phyloP scores from a whole-genome alignment of 2,329 filamentous ascomycete genomes.

The Podosphaera xanthii region DNA sequence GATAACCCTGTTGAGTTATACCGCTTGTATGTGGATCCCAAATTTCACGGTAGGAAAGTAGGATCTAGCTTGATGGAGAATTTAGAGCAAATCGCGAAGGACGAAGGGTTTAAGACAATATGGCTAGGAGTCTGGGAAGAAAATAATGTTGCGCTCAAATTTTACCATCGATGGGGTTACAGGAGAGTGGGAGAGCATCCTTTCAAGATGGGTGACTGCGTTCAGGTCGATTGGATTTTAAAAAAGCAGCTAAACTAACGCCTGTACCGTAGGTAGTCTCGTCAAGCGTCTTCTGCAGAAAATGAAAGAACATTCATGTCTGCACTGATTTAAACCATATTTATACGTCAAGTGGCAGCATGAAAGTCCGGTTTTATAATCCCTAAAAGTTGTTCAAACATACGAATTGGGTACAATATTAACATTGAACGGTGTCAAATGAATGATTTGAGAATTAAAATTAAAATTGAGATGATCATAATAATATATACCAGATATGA shows the following conservation, averaged over 20 bases:
- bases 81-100: constrained; percentile 17
- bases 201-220: constrained; percentile 20
- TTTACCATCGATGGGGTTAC: constrained; percentile 22
- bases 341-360: no score
- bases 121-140: constrained; percentile 28
- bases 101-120: constrained; percentile 19
- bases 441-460: no score
- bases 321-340: no score
- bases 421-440: no score
- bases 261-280: no score
- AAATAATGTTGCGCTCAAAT: constrained; percentile 18
- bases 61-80: constrained; percentile 16
- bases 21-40: constrained; percentile 20
- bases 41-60: constrained; percentile 19
- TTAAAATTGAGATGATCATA: no score
- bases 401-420: no score
- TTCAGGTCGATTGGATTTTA: constrained; percentile 23
- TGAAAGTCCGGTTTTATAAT: no score
- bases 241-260: neutral
- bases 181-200: constrained; percentile 19
- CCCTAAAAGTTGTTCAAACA: no score
- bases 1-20: constrained; percentile 20
- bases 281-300: no score
- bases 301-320: no score
- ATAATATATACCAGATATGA: no score